These are phyloP conservation scores for Bruguiera hainesii DNA, from an alignment of 441 rosid species.

Conservation along the genomic window DNA sequence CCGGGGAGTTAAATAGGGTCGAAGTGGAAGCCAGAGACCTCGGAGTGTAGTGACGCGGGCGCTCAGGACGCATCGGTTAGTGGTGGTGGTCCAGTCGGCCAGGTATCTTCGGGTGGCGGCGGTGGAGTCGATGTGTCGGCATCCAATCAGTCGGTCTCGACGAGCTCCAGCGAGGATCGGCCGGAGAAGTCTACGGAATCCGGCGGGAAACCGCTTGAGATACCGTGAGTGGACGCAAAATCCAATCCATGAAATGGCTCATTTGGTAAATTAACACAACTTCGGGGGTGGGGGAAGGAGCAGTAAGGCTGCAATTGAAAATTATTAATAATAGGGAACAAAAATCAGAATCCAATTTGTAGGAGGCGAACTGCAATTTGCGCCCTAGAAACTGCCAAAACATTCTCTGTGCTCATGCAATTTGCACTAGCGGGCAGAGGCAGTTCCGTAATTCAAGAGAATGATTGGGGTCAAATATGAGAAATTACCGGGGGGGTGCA, in stretches of 20 bases:
- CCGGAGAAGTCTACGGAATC: constrained; percentile 67
- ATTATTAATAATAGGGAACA: not conserved
- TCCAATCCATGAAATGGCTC: constrained; percentile 16
- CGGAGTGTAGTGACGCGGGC: constrained; percentile 10
- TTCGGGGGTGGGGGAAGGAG: not conserved
- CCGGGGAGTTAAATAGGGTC: constrained; percentile 20
- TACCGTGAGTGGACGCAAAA: constrained; percentile 64
- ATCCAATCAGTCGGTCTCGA: constrained; percentile 59
- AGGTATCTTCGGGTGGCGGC: constrained; percentile 20
- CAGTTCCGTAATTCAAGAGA: constrained; percentile 37
- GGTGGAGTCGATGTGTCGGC: constrained; percentile 39
- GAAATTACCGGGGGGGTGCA: not conserved
- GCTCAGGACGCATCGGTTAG: constrained; percentile 15
- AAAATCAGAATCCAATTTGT: constrained; percentile 11
- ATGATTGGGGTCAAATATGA: constrained; percentile 29
- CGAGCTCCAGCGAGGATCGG: constrained; percentile 82
- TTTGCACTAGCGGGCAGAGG: constrained; percentile 12
- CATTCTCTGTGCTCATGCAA: constrained; percentile 28
- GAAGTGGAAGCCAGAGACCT: constrained; percentile 20
- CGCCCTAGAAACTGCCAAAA: constrained; percentile 25
- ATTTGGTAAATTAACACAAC: constrained; percentile 20
- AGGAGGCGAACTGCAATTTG: constrained; percentile 23
- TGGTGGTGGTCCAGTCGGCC: constrained; percentile 12
- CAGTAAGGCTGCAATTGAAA: constrained; percentile 20
- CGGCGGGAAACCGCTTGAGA: constrained; percentile 67